Percentiles rank a stretch among this genome's conserved stretches.
These are phyloP conservation scores for Pelargonium myrrhifolium DNA, from an alignment of 441 rosid species.

Conservation along the genomic window DNA sequence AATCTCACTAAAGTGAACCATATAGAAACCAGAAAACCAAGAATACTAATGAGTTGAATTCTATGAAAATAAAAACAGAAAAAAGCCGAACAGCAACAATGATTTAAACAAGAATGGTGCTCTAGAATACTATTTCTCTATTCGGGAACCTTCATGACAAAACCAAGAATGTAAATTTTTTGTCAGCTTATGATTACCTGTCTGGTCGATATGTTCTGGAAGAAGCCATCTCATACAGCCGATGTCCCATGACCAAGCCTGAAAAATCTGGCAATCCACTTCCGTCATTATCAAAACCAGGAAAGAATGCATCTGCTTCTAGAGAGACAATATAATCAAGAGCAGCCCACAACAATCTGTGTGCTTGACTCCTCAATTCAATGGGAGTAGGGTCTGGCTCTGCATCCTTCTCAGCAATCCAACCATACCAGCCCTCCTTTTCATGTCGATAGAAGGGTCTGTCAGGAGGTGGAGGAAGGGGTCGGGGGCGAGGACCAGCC, in stretches of 20 bases:
- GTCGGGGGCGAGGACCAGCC: conserved; percentile 97
- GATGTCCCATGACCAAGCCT: conserved; percentile 93
- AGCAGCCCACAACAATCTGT: conserved; percentile 89
- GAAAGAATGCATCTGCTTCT: conserved; percentile 88
- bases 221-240: conserved; percentile 59
- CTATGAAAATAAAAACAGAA: no score
- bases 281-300: conserved; percentile 84
- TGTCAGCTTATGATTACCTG: not conserved
- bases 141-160: not conserved
- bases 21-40: no score
- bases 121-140: not conserved
- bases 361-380: conserved; percentile 81
- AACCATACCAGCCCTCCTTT: conserved; percentile 99
- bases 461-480: conserved; percentile 99
- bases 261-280: conserved; percentile 91
- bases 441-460: conserved; percentile 89
- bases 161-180: not conserved
- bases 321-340: conserved; percentile 84
- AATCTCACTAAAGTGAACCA: no score
- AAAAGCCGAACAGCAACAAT: not conserved
- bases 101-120: not conserved
- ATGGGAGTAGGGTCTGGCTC: conserved; percentile 72
- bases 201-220: conserved; percentile 24
- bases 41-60: no score
- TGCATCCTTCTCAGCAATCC: conserved; percentile 68